Evolutionary conservation across 352 stramenopile genomes (phyloP).

Genomic region (Phytophthora lateralis): DNA sequence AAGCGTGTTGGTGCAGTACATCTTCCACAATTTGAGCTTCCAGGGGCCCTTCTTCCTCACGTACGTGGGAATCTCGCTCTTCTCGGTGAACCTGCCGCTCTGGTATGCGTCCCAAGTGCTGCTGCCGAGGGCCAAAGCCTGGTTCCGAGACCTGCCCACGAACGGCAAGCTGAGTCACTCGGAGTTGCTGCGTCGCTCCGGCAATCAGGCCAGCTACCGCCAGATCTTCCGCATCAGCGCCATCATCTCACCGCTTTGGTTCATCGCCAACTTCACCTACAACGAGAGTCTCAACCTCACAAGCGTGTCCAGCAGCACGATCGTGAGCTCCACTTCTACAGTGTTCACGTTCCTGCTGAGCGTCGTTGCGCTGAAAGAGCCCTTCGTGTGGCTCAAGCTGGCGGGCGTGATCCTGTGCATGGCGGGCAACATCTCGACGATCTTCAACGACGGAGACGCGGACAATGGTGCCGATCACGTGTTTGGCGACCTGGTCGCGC

Average conservation of each 20-base stretch:
- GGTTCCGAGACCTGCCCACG: slow-evolving; percentile 42
- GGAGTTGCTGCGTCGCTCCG: slow-evolving; percentile 37
- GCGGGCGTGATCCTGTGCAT: slow-evolving; percentile 88
- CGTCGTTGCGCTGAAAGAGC: slow-evolving; percentile 78
- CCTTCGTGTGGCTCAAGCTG: slow-evolving; percentile 82
- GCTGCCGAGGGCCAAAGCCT: slow-evolving; percentile 42
- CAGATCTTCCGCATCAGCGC: slow-evolving; percentile 58
- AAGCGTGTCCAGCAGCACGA: slow-evolving; percentile 94
- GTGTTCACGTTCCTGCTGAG: slow-evolving; percentile 95
- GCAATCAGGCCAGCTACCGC: slow-evolving; percentile 42
- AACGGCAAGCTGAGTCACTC: slow-evolving; percentile 44
- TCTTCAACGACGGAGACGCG: slow-evolving; percentile 66
- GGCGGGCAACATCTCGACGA: slow-evolving; percentile 84
- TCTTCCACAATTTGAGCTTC: slow-evolving; percentile 89
- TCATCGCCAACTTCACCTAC: slow-evolving; percentile 94
- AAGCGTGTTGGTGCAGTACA: slow-evolving; percentile 89
- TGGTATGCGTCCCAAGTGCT: slow-evolving; percentile 70
- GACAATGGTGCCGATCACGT: slow-evolving; percentile 45
- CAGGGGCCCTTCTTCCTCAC: slow-evolving; percentile 89
- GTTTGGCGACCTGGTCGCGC: slow-evolving; percentile 63
- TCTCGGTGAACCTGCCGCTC: slow-evolving; percentile 83
- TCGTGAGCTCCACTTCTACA: slow-evolving; percentile 93
- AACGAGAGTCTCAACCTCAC: slow-evolving; percentile 92
- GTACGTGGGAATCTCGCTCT: slow-evolving; percentile 88
- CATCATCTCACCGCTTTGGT: slow-evolving; percentile 93